Evolutionary conservation across 371 early-diverging fungal species (phyloP), one percentile per base, ranked within the genome.

Genomic region (Actinomucor elegans): DNA sequence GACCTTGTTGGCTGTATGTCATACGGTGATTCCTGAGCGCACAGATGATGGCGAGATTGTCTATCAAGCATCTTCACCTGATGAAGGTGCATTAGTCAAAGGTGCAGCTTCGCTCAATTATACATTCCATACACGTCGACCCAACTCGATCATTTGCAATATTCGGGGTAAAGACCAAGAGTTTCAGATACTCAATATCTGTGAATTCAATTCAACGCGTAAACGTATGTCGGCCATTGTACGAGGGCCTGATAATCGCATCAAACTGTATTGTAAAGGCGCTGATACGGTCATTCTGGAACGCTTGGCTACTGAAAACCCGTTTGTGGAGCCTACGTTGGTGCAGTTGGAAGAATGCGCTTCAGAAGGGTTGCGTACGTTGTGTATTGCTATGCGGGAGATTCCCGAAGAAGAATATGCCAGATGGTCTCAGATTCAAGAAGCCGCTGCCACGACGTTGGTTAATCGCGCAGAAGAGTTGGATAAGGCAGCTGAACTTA

Each of bases 241-340:
- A 9, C 88, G 96, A 14, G 81, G 87, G 29, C 93, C 96, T 4
- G 94, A 96, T 58, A 93, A 93, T 26, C 82, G 86, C 32, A 92
- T 98, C 66, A 90, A 91, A 61, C 71, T 98, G 42, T 96, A 94
- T 78, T 91, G 91, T 64, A 99, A 99, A 66, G 99, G 99, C 31
- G 98, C 99, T 8, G 99, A 99, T 68, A 95, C 96, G 0, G 97
- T 98, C 10, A 97, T 98, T 59, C 61, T 96, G 34, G 99, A 99
- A 75, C 83, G 97, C 8, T 65, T 98, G 55, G 85, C 83, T 3
- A 77, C 84, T 26, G 78, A 80, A 48, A 90, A 88, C 54, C 87
- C 85, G 18, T 93, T 88, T 77, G 86, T 90, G 34, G 94, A 92
- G 35, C 57, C 77, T 0, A 91, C 92, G 5, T 60, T 89, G 49